Base-by-base conservation (phyloP, 2,329 filamentous ascomycete species). In the Ophiostoma sp. region DNA sequence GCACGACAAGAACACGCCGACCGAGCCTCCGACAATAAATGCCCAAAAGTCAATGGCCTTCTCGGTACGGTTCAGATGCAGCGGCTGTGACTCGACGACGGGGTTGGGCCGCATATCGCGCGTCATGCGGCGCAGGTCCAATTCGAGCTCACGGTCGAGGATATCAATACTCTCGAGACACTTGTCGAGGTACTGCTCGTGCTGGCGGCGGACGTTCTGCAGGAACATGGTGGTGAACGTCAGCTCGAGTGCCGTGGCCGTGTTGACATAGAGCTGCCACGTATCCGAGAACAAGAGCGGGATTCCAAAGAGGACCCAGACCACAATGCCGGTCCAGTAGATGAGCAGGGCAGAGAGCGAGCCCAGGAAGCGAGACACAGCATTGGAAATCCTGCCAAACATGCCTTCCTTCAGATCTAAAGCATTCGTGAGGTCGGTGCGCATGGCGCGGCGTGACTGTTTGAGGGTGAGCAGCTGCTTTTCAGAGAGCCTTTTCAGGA, bases 231-330 rank as follows among this genome's bases (percentile, higher is more conserved):
- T 77, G 1, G 78, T 76, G 62, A 82, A 77, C 1, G 79, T 78
- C 70, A 82, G 77, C 65, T 78, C 73, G 36, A 80, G 76, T 0
- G 81, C 79, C 0, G 79, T 80, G 8, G 79, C 78, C 2, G 80
- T 79, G 75, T 81, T 80, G 73, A 80, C 77, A 71, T 79, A 77
- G 12, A 79, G 74, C 73, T 79, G 78, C 78, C 78, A 79, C 6
- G 73, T 73, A 70, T 78, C 73, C 58, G 73, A 75, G 69, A 74
- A 79, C 42, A 72, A 1, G n/a, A 55, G 49, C 49, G 49, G 49
- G 18, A 55, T 55, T 5, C 49, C 49, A 9, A 55, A 36, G 11
- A 55, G 9, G 49, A 55, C 49, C 49, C 49, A 55, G 49, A 55
- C 18, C n/a, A 27, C 1, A 27, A 55, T 55, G 18, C 49, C 49